Conservation (phyloP, 202 grass and related monocot species). For the Carex arenaria region DNA sequence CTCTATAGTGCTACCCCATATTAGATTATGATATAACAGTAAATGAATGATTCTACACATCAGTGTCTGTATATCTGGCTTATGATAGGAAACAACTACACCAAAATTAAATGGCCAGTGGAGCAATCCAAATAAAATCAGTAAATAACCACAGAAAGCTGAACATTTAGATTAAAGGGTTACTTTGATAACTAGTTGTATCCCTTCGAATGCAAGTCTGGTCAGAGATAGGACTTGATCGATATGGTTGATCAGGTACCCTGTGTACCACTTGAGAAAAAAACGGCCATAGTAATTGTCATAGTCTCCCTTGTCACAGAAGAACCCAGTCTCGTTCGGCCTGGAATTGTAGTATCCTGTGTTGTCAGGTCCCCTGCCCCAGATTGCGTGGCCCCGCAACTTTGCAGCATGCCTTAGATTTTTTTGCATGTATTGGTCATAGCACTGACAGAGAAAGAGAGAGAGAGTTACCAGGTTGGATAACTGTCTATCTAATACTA, state of each 20-base stretch:
- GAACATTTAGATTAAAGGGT: background rate
- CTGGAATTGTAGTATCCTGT: conserved; percentile 95
- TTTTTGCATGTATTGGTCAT: conserved; percentile 93
- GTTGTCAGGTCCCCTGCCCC: conserved; percentile 88
- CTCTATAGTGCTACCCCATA: background rate
- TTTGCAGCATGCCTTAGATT: conserved; percentile 57
- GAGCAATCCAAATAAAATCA: background rate
- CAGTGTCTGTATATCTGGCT: background rate
- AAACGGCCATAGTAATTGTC: conserved; percentile 82
- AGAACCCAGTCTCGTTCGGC: conserved; percentile 82
- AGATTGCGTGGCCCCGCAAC: conserved; percentile 74
- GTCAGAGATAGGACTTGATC: conserved; percentile 82
- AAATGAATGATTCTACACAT: background rate
- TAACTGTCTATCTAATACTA: background rate
- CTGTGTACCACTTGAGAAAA: conserved; percentile 96
- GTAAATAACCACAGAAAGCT: conserved; percentile 8
- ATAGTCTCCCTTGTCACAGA: conserved; percentile 91
- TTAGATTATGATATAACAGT: background rate
- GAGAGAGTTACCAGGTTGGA: background rate
- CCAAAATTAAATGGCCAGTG: background rate
- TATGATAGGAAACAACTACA: background rate
- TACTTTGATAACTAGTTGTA: conserved; percentile 82
- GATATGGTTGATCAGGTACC: conserved; percentile 60
- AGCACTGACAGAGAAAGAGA: conserved; percentile 51
- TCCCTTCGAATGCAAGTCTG: conserved; percentile 85